Conservation (phyloP, 2,329 filamentous ascomycete genomes). For the Sporothrix variecibatus region DNA sequence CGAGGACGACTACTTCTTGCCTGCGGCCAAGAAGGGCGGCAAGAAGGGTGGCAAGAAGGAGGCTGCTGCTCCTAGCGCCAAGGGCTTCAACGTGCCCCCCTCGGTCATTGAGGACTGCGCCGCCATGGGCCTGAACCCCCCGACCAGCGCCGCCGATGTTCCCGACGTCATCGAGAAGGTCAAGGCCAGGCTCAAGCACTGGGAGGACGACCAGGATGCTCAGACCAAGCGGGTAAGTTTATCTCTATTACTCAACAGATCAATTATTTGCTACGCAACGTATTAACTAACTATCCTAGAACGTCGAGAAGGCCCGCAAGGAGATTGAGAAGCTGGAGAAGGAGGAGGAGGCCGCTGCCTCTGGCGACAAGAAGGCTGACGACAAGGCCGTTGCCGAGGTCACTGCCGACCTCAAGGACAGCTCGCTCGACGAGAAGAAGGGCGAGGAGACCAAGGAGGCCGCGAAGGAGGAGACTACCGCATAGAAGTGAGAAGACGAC, state of each 20-base stretch:
- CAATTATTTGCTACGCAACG: slow-evolving; percentile 36
- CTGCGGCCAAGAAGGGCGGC: slow-evolving; percentile 73
- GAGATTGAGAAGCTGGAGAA: slow-evolving; percentile 89
- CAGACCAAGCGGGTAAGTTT: slow-evolving; percentile 85
- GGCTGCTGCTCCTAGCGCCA: slow-evolving; percentile 50
- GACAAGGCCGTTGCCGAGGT: slow-evolving; percentile 55
- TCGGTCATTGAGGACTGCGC: slow-evolving; percentile 89
- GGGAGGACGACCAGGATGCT: slow-evolving; percentile 85
- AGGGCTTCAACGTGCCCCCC: slow-evolving; percentile 79
- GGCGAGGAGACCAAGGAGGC: slow-evolving; percentile 42
- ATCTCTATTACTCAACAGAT: neutral
- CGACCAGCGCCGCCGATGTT: slow-evolving; percentile 82
- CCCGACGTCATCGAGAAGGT: slow-evolving; percentile 81
- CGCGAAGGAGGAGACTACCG: slow-evolving; percentile 25
- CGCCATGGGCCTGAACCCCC: slow-evolving; percentile 82
- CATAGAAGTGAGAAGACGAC: neutral
- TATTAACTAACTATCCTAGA: slow-evolving; percentile 56
- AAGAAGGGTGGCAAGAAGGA: slow-evolving; percentile 70
- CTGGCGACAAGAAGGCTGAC: slow-evolving; percentile 47
- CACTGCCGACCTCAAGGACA: slow-evolving; percentile 54
- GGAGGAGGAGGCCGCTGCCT: slow-evolving; percentile 54
- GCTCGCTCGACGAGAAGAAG: slow-evolving; percentile 55
- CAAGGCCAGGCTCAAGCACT: slow-evolving; percentile 85
- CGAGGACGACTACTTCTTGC: slow-evolving; percentile 83
- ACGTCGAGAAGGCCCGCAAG: slow-evolving; percentile 94